A percentile compares a stretch with the other conserved stretches of the same genome.
phyloP scores from a whole-genome alignment of 2,329 filamentous ascomycete genomes.

The Orbilia ellipsospora region DNA sequence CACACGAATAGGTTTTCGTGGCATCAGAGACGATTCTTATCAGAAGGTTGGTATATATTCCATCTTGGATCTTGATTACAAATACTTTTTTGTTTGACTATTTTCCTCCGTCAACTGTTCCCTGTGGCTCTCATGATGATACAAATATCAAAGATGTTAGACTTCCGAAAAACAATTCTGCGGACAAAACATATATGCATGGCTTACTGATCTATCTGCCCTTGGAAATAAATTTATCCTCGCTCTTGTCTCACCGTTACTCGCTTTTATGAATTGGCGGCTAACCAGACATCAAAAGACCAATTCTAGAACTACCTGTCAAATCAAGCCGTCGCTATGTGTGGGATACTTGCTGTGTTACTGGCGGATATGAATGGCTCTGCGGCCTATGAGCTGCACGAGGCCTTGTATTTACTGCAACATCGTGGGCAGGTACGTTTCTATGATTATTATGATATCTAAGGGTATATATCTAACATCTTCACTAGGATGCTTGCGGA shows the following conservation, averaged over 20 bases:
- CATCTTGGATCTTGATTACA: not conserved
- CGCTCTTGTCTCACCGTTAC: constrained; percentile 11
- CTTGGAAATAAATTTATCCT: not conserved
- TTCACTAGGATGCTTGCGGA: constrained; percentile 76
- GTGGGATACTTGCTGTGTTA: constrained; percentile 72
- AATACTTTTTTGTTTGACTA: not conserved
- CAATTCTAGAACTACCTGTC: constrained; percentile 4
- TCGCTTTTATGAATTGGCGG: constrained; percentile 7
- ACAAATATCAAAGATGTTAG: constrained; percentile 63
- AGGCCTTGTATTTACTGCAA: constrained; percentile 77
- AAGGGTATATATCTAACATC: constrained; percentile 70
- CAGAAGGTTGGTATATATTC: constrained; percentile 23
- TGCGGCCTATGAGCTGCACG: constrained; percentile 75
- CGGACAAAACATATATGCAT: constrained; percentile 58
- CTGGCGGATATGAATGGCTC: constrained; percentile 68
- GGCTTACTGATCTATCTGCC: constrained; percentile 50
- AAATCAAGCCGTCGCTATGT: constrained; percentile 65
- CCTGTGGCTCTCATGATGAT: constrained; percentile 58
- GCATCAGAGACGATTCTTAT: constrained; percentile 1
- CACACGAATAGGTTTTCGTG: constrained; percentile 20
- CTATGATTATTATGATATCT: constrained; percentile 59
- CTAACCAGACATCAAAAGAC: constrained; percentile 13
- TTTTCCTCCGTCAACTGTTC: not conserved
- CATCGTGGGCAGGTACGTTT: constrained; percentile 62
- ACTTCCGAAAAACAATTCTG: constrained; percentile 62